phyloP scores from a whole-genome alignment of 257 asterid genomes.

The Primulina huaijiensis region DNA sequence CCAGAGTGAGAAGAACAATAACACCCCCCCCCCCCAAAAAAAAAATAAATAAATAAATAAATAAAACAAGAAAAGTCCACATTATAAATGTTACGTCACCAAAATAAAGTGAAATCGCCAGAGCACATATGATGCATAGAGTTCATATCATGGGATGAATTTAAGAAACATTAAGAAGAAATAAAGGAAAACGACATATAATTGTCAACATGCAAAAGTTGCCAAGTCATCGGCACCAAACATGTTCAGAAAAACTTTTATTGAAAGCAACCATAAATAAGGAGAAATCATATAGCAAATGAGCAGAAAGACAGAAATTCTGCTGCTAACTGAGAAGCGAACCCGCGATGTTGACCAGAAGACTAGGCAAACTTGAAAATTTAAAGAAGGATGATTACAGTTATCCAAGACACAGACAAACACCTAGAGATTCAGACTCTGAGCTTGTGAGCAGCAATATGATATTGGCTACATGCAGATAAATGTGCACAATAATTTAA shows the following conservation, averaged over 20 bases:
- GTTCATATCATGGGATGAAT: slow-evolving; percentile 13
- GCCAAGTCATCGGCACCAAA: slow-evolving; percentile 2
- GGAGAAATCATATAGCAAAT: slow-evolving; percentile 9
- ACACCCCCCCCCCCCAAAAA: no score
- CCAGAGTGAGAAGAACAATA: not conserved
- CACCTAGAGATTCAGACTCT: not conserved
- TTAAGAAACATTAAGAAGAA: slow-evolving; percentile 11
- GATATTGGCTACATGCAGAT: not conserved
- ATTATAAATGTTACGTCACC: no score
- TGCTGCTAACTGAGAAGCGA: slow-evolving; percentile 7
- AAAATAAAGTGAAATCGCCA: slow-evolving; percentile 15
- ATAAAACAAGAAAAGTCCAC: not conserved
- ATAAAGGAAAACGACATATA: not conserved
- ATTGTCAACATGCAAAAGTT: not conserved
- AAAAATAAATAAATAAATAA: no score
- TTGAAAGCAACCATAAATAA: slow-evolving; percentile 14
- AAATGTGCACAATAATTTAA: not conserved
- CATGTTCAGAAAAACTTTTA: slow-evolving; percentile 1
- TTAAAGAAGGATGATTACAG: not conserved
- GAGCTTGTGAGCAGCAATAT: slow-evolving; percentile 4
- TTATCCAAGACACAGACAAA: slow-evolving; percentile 3
- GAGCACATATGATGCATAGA: slow-evolving; percentile 36
- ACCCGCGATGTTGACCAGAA: not conserved
- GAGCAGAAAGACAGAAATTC: not conserved
- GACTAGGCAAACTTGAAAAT: not conserved